Evolutionary conservation across 495 filamentous ascomycete genomes (phyloP).

Genomic region (Chaetomium tenue): DNA sequence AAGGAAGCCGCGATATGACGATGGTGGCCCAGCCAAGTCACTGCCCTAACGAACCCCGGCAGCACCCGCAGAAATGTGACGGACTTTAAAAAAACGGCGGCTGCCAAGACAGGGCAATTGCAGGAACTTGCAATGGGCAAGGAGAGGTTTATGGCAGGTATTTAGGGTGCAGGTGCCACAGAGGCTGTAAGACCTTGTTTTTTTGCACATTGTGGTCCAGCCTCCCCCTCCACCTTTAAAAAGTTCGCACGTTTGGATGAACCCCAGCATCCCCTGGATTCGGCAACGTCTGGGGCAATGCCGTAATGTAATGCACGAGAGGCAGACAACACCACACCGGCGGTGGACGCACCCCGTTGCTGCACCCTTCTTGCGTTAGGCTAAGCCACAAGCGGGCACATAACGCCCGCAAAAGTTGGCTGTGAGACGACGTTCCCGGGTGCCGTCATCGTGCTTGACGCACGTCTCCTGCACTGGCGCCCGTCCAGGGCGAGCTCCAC

Average conservation of each 20-base stretch:
- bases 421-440: neutral
- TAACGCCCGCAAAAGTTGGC: constrained; percentile 3
- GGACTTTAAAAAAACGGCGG: constrained; percentile 11
- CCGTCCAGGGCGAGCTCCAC: constrained; percentile 3
- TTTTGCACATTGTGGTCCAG: constrained; percentile 11
- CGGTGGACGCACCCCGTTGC: neutral
- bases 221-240: neutral
- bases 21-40: constrained; percentile 5
- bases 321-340: neutral
- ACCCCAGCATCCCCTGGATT: constrained; percentile 10
- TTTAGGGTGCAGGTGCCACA: constrained; percentile 30
- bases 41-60: constrained; percentile 13
- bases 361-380: constrained; percentile 3
- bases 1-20: constrained; percentile 5
- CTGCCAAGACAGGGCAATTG: constrained; percentile 26
- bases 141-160: neutral
- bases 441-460: constrained; percentile 14
- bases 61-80: constrained; percentile 12
- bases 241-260: neutral
- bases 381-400: constrained; percentile 10
- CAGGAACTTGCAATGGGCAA: neutral
- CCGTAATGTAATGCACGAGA: neutral
- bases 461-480: neutral
- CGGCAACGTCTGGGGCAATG: neutral
- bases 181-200: constrained; percentile 26